phyloP scores from a whole-genome alignment of 768 basidiomycete genomes.

The Sarcodon sp. region DNA sequence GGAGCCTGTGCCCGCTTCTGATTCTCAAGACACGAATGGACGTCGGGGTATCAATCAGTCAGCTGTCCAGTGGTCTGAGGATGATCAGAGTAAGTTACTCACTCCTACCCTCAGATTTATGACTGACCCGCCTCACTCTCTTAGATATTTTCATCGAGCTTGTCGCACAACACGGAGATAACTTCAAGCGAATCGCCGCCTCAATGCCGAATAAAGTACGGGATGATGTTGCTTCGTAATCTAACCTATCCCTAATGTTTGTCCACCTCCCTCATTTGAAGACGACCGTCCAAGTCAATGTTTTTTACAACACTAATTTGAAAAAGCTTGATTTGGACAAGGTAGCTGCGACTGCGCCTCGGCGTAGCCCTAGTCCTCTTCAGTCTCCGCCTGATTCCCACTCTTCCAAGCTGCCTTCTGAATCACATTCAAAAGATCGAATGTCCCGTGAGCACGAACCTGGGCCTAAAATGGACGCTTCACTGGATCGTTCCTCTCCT shows the following conservation, averaged over 20 bases:
- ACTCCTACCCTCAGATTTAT: neutral
- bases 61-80: conserved; percentile 47
- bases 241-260: neutral
- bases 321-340: conserved; percentile 26
- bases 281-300: conserved; percentile 44
- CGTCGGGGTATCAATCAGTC: conserved; percentile 15
- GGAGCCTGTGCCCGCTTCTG: conserved; percentile 7
- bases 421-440: neutral
- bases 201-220: conserved; percentile 50
- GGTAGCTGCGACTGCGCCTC: conserved; percentile 27
- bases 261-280: conserved; percentile 11
- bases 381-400: neutral
- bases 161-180: conserved; percentile 47
- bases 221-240: neutral
- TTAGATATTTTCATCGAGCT: conserved; percentile 40
- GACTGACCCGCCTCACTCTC: conserved; percentile 2
- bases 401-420: neutral
- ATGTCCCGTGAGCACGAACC: neutral
- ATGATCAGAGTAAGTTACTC: conserved; percentile 43
- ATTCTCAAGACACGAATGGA: conserved; percentile 11
- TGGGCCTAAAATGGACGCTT: neutral
- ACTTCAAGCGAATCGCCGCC: conserved; percentile 59
- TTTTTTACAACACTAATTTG: conserved; percentile 34
- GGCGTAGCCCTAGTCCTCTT: conserved; percentile 19
- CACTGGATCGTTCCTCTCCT: neutral